These are phyloP conservation scores for Candida loeiensis DNA, from an alignment of 805 yeast genomes.

Conservation along the genomic window DNA sequence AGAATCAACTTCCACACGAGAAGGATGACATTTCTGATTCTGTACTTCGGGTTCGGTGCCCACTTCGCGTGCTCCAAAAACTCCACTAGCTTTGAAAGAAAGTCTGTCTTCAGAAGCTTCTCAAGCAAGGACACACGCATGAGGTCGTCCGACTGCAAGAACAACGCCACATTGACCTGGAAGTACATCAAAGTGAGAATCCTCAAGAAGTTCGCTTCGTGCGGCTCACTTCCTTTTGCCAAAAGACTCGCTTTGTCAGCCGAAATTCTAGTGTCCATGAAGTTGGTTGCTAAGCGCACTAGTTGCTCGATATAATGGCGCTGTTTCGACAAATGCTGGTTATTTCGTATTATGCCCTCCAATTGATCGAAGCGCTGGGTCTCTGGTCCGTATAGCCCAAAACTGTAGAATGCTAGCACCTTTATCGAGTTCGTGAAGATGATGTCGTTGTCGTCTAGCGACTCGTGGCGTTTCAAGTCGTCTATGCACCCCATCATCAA, in stretches of 20 bases:
- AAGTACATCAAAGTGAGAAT: conserved; percentile 35
- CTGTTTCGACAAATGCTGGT: background rate
- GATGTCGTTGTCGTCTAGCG: conserved; percentile 2
- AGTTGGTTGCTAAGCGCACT: conserved; percentile 11
- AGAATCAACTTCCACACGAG: conserved; percentile 52
- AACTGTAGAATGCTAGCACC: conserved; percentile 21
- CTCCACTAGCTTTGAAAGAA: conserved; percentile 44
- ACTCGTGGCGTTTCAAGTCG: conserved; percentile 2
- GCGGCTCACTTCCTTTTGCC: background rate
- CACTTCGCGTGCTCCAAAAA: conserved; percentile 69
- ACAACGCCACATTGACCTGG: conserved; percentile 23
- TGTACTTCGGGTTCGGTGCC: conserved; percentile 36
- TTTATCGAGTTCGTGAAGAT: conserved; percentile 10
- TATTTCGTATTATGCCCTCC: conserved; percentile 13
- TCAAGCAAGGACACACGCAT: conserved; percentile 13
- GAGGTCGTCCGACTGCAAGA: conserved; percentile 9
- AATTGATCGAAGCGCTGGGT: conserved; percentile 16
- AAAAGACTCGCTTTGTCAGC: conserved; percentile 3
- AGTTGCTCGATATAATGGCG: conserved; percentile 7
- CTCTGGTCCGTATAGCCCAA: conserved; percentile 23
- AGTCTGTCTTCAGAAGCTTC: conserved; percentile 26
- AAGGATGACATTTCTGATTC: conserved; percentile 54
- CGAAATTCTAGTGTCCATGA: conserved; percentile 7
- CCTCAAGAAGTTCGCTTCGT: conserved; percentile 18
- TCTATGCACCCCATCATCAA: conserved; percentile 2